phyloP scores from a whole-genome alignment of 257 asterid species.

The Rhazya stricta region DNA sequence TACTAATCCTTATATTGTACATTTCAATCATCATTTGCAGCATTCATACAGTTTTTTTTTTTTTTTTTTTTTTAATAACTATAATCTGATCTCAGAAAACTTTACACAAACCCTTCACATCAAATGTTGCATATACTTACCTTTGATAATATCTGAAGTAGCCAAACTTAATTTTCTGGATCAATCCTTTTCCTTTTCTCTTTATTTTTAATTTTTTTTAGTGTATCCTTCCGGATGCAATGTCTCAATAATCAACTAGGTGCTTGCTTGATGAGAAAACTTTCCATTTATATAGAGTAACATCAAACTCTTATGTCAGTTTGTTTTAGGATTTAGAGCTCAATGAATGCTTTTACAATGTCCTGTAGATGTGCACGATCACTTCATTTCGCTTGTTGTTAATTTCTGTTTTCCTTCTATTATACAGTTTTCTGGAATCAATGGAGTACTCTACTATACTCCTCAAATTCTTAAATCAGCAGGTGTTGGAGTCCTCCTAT shows the following conservation, averaged over 20 bases:
- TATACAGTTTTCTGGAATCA: constrained; percentile 83
- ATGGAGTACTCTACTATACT: constrained; percentile 92
- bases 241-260: not conserved
- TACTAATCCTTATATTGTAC: not conserved
- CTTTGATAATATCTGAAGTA: no score
- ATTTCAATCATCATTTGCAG: not conserved
- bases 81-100: not conserved
- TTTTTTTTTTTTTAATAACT: no score
- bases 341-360: not conserved
- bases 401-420: not conserved
- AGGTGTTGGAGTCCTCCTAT: constrained; percentile 80
- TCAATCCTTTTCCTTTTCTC: no score
- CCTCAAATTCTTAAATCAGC: constrained; percentile 99
- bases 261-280: not conserved
- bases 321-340: not conserved
- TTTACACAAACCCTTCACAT: not conserved
- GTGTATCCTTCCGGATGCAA: not conserved
- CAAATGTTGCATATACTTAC: no score
- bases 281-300: not conserved
- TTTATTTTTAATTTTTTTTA: no score
- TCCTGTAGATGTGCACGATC: not conserved
- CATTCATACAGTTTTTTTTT: not conserved
- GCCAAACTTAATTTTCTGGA: no score
- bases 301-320: not conserved
- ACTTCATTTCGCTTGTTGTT: not conserved